These are phyloP conservation scores for Fusarium decemcellulare DNA, from an alignment of 2,329 filamentous ascomycete species.

Conservation along the genomic window DNA sequence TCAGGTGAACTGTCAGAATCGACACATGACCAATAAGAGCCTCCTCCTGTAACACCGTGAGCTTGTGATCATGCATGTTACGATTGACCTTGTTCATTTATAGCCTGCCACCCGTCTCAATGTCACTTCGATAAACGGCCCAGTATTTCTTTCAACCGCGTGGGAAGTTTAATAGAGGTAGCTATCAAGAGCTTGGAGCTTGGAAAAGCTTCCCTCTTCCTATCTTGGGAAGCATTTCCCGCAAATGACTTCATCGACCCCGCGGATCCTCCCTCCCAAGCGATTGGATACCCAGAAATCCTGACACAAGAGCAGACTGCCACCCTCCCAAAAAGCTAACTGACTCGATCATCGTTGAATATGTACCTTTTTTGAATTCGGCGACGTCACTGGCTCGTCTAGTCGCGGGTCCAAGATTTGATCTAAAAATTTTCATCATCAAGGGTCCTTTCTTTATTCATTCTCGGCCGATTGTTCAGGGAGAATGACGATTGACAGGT, in stretches of 20 bases:
- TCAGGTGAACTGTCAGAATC: too few relatives aligned
- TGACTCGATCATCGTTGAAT: too few relatives aligned
- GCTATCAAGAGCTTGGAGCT: neutral
- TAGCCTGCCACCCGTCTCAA: too few relatives aligned
- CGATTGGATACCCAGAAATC: neutral
- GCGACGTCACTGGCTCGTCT: slow-evolving; percentile 13
- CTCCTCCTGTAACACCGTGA: too few relatives aligned
- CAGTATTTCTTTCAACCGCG: too few relatives aligned
- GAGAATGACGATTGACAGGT: neutral
- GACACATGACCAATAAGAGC: too few relatives aligned
- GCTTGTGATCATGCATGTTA: neutral
- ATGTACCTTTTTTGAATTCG: neutral
- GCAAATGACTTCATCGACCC: slow-evolving; percentile 16
- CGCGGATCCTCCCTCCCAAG: slow-evolving; percentile 1
- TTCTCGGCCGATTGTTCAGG: slow-evolving; percentile 5
- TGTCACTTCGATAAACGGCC: too few relatives aligned
- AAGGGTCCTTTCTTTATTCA: neutral
- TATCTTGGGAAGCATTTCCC: neutral
- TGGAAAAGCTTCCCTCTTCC: neutral
- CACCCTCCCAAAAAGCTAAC: too few relatives aligned
- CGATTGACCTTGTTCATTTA: neutral
- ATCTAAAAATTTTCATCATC: neutral
- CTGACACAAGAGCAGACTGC: neutral
- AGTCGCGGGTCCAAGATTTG: neutral
- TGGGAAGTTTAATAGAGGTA: too few relatives aligned